These are phyloP conservation scores for Phaeomoniella chlamydospora DNA, from an alignment of 2,329 filamentous ascomycete species.

Conservation along the genomic window DNA sequence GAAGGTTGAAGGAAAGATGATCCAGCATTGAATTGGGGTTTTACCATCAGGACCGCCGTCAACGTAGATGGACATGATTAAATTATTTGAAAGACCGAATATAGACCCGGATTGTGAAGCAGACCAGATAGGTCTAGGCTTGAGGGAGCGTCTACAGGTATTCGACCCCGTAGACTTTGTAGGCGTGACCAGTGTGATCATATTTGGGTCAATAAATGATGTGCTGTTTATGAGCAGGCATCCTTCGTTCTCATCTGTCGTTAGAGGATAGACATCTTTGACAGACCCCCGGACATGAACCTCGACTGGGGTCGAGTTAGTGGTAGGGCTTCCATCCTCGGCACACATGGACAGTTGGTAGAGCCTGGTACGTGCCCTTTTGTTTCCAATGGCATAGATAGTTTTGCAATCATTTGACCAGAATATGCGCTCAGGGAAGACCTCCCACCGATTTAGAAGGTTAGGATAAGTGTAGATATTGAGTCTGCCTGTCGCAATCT, in stretches of 20 bases:
- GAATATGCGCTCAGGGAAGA: not conserved
- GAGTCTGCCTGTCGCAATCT: not conserved
- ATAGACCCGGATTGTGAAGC: not conserved
- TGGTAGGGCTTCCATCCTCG: not conserved
- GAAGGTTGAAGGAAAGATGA: conserved; percentile 40
- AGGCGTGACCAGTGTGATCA: not conserved
- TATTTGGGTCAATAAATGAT: not conserved
- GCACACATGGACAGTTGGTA: not conserved
- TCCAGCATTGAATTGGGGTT: conserved; percentile 23
- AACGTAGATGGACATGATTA: not conserved
- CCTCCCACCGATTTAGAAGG: not conserved
- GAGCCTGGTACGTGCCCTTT: not conserved
- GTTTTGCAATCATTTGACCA: conserved; percentile 1
- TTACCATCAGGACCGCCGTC: not conserved
- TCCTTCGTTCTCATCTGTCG: not conserved
- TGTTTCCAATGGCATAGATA: not conserved
- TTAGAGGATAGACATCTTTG: not conserved
- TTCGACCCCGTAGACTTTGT: not conserved
- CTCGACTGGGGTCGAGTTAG: not conserved
- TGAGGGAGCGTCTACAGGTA: not conserved
- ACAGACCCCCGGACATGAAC: not conserved
- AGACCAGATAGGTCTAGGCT: not conserved
- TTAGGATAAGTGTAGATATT: not conserved
- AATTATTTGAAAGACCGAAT: not conserved
- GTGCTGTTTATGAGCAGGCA: not conserved